These are phyloP conservation scores for Diplosphaera chodatii DNA, from an alignment of 139 green algal genomes.

Conservation along the genomic window DNA sequence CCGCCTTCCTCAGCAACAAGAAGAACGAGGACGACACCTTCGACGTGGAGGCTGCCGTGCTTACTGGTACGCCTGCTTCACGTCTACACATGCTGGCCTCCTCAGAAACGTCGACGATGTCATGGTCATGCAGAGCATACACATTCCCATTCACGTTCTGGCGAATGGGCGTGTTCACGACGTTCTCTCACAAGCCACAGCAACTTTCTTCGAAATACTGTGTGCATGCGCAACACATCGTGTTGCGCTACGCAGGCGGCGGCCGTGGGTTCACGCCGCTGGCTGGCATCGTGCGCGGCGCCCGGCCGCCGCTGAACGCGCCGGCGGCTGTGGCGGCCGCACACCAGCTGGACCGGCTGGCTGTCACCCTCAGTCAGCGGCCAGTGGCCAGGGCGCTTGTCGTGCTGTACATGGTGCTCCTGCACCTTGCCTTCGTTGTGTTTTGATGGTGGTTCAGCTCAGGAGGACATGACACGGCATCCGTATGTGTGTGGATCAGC, in stretches of 20 bases:
- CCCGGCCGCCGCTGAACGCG: slow-evolving; percentile 21
- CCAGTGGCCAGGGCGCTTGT: slow-evolving; percentile 19
- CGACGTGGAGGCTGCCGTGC: slow-evolving; percentile 39
- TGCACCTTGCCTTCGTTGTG: slow-evolving; percentile 29
- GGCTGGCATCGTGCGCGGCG: slow-evolving; percentile 30
- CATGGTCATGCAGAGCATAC: too few relatives aligned
- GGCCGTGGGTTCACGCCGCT: slow-evolving; percentile 36
- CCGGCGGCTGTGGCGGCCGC: slow-evolving; percentile 11
- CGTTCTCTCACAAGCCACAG: too few relatives aligned
- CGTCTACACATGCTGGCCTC: too few relatives aligned
- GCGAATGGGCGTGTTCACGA: too few relatives aligned
- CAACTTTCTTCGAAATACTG: too few relatives aligned
- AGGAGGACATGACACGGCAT: too few relatives aligned
- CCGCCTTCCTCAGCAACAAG: slow-evolving; percentile 22
- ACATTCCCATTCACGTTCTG: too few relatives aligned
- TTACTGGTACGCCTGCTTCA: slow-evolving; percentile 26
- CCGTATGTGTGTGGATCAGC: background rate
- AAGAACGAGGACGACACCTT: slow-evolving; percentile 42
- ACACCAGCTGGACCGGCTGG: slow-evolving; percentile 27
- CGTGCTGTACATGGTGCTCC: slow-evolving; percentile 34
- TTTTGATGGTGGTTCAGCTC: too few relatives aligned
- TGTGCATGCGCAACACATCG: too few relatives aligned
- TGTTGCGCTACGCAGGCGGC: background rate
- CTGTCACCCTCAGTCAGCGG: slow-evolving; percentile 26
- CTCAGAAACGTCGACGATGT: too few relatives aligned